Percentiles rank a stretch among this genome's conserved stretches.
Evolutionary conservation across 768 basidiomycete genomes (phyloP).

Genomic region (Lentinula sp.): DNA sequence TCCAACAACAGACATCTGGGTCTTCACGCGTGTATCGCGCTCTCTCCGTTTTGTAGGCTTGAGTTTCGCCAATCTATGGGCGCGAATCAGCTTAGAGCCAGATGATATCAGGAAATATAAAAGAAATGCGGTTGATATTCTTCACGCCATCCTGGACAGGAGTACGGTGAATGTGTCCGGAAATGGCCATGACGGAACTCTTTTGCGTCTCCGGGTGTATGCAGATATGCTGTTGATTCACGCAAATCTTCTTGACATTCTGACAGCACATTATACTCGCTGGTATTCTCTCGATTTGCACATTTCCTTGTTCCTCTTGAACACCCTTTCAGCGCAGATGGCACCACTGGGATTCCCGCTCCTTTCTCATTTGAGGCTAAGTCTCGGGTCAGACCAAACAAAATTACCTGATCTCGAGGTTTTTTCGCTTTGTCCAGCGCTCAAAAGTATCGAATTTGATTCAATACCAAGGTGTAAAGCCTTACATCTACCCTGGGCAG

Average conservation of each 20-base stretch:
- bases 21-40: slow-evolving; percentile 1
- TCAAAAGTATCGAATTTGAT: slow-evolving; percentile 2
- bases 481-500: slow-evolving; percentile 1
- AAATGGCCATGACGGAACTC: neutral
- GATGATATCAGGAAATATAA: slow-evolving; percentile 1
- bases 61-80: neutral
- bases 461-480: slow-evolving; percentile 1
- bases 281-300: slow-evolving; percentile 3
- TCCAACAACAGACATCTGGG: slow-evolving; percentile 2
- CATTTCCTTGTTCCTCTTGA: slow-evolving; percentile 5
- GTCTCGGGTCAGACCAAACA: neutral
- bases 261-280: neutral
- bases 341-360: neutral
- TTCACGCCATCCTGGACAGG: neutral
- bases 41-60: neutral
- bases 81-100: neutral
- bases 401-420: neutral
- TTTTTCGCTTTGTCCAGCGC: slow-evolving; percentile 1
- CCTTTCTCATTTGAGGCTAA: neutral
- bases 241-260: slow-evolving; percentile 2
- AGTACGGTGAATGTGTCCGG: neutral
- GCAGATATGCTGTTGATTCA: slow-evolving; percentile 2
- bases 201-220: neutral
- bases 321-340: slow-evolving; percentile 1
- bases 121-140: neutral